phyloP scores from a whole-genome alignment of 225 moss, liverwort and hornwort genomes.

The Sphagnum tenellum region DNA sequence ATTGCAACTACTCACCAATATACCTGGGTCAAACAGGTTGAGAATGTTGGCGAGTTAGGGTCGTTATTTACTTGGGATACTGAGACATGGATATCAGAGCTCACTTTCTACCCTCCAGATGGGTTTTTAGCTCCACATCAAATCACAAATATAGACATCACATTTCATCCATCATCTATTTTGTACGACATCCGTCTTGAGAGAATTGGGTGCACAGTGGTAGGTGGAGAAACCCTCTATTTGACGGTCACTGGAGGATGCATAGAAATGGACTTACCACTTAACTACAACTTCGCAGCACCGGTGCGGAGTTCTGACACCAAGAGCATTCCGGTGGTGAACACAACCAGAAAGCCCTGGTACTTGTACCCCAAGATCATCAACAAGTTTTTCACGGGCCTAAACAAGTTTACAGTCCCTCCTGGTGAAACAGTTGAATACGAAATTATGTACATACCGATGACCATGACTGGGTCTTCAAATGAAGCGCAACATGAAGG shows the following conservation, averaged over 20 bases:
- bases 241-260: slow-evolving; percentile 61
- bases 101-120: slow-evolving; percentile 64
- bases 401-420: slow-evolving; percentile 23
- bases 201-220: slow-evolving; percentile 59
- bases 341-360: slow-evolving; percentile 49
- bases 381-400: slow-evolving; percentile 48
- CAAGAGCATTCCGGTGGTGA: slow-evolving; percentile 55
- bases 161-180: slow-evolving; percentile 61
- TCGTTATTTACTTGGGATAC: slow-evolving; percentile 82
- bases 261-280: slow-evolving; percentile 46
- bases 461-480: slow-evolving; percentile 32
- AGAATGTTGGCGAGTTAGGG: slow-evolving; percentile 86
- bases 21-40: slow-evolving; percentile 30
- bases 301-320: slow-evolving; percentile 49
- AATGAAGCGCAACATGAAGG: slow-evolving; percentile 52
- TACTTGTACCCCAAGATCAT: slow-evolving; percentile 50
- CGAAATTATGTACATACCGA: slow-evolving; percentile 42
- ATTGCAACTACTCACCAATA: too few relatives aligned
- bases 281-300: slow-evolving; percentile 43
- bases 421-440: slow-evolving; percentile 35
- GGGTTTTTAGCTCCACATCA: slow-evolving; percentile 78
- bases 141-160: slow-evolving; percentile 58
- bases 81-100: slow-evolving; percentile 41
- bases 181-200: slow-evolving; percentile 56
- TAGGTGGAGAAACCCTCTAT: slow-evolving; percentile 60